These are phyloP conservation scores for Colletotrichum lupini DNA, from an alignment of 2,329 filamentous ascomycete species.

Conservation along the genomic window DNA sequence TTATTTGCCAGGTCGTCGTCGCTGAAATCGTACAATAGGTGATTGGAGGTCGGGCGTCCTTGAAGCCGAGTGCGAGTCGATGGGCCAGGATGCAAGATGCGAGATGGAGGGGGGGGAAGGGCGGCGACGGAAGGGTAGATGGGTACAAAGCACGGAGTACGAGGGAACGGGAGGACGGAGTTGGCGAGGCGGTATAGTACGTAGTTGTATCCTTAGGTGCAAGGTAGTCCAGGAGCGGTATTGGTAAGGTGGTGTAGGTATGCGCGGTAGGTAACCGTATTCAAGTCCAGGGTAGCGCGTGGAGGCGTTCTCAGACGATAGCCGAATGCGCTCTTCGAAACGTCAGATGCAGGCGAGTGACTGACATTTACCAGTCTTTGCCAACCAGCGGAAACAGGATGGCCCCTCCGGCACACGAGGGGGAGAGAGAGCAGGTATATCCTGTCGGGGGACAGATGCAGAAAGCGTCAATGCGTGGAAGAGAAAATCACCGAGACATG, in stretches of 20 bases:
- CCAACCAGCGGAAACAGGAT: slow-evolving; percentile 29
- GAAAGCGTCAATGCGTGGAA: slow-evolving; percentile 33
- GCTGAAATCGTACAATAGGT: slow-evolving; percentile 3
- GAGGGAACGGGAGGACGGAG: slow-evolving; percentile 12
- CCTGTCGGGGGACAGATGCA: slow-evolving; percentile 1
- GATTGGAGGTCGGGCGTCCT: slow-evolving; percentile 10
- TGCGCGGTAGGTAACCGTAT: background rate
- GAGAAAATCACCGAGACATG: slow-evolving; percentile 51
- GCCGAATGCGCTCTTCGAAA: slow-evolving; percentile 36
- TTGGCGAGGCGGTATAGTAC: background rate
- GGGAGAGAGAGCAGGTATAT: slow-evolving; percentile 22
- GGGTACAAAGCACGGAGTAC: slow-evolving; percentile 5
- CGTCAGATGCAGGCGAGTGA: slow-evolving; percentile 28
- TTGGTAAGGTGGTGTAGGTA: background rate
- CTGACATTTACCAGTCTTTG: slow-evolving; percentile 16
- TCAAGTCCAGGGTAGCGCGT: slow-evolving; percentile 24
- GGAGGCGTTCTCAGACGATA: slow-evolving; percentile 34
- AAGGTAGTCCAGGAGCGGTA: slow-evolving; percentile 7
- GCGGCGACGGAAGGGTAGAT: background rate
- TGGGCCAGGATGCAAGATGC: background rate
- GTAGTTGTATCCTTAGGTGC: slow-evolving; percentile 3
- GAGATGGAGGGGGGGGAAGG: slow-evolving; percentile 7
- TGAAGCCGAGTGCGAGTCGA: background rate
- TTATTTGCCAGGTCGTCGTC: slow-evolving; percentile 15
- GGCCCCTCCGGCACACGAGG: slow-evolving; percentile 9